A percentile compares a stretch with the other conserved stretches of the same genome.
Conservation (phyloP, 495 filamentous ascomycete genomes). For the Opeltia flavorubescens region DNA sequence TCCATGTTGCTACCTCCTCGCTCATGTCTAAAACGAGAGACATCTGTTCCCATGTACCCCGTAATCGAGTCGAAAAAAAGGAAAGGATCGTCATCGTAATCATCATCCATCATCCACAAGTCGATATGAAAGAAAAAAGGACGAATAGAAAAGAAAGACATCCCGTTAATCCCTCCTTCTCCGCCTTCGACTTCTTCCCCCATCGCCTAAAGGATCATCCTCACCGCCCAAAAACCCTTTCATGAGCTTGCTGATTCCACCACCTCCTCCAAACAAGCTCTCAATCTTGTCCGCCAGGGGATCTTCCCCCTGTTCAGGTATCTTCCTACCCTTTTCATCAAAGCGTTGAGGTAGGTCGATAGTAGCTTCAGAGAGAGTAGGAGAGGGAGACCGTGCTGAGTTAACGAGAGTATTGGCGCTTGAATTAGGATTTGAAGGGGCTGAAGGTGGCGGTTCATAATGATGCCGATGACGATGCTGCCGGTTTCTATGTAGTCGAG, state of each 20-base stretch:
- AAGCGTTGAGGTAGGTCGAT: conserved; percentile 52
- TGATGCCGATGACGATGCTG: background rate
- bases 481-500: background rate
- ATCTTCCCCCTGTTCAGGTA: conserved; percentile 23
- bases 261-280: conserved; percentile 22
- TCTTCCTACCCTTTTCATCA: conserved; percentile 42
- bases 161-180: conserved; percentile 4
- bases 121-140: background rate
- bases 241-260: conserved; percentile 9
- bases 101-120: background rate
- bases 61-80: background rate
- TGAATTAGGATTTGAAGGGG: conserved; percentile 9
- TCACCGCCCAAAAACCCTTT: conserved; percentile 9
- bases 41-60: background rate
- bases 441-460: conserved; percentile 12
- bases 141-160: background rate
- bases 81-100: background rate
- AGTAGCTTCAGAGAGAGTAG: conserved; percentile 31
- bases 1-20: no score
- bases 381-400: conserved; percentile 9
- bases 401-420: conserved; percentile 18
- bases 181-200: conserved; percentile 4
- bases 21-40: no score
- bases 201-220: conserved; percentile 8
- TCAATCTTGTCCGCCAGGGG: conserved; percentile 25